A percentile compares a stretch with the other conserved stretches of the same genome.
Evolutionary conservation across 2,329 filamentous ascomycete species (phyloP).

Genomic region (Botrytis elliptica): DNA sequence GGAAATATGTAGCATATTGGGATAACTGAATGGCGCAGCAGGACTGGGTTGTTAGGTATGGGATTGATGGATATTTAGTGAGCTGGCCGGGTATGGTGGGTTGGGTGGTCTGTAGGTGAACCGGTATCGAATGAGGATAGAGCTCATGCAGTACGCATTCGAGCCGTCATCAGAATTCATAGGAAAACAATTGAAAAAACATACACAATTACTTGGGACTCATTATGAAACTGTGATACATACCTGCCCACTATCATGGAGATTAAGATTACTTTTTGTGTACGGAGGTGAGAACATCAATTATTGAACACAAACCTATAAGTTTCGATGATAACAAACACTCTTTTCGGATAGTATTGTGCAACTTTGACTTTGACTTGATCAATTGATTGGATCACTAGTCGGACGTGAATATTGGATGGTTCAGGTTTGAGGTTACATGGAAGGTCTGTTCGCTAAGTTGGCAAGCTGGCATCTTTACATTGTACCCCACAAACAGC

Average conservation of each 20-base stretch:
- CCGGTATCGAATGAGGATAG: slow-evolving; percentile 1
- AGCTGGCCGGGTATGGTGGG: background rate
- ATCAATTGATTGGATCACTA: background rate
- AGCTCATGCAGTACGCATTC: slow-evolving; percentile 18
- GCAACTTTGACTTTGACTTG: background rate
- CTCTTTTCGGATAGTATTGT: background rate
- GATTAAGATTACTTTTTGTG: background rate
- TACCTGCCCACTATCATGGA: background rate
- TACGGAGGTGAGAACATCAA: background rate
- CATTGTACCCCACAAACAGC: slow-evolving; percentile 17
- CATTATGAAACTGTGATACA: slow-evolving; percentile 5
- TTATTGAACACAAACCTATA: background rate
- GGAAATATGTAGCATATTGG: slow-evolving; percentile 22
- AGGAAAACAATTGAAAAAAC: background rate
- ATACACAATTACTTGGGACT: background rate
- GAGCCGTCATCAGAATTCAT: slow-evolving; percentile 9
- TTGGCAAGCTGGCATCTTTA: slow-evolving; percentile 31
- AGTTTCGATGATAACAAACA: background rate
- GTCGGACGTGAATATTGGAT: background rate
- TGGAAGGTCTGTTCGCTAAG: slow-evolving; percentile 21
- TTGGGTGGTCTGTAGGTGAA: background rate
- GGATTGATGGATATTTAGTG: background rate
- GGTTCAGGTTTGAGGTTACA: slow-evolving; percentile 7
- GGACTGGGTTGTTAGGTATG: slow-evolving; percentile 30
- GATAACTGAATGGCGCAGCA: slow-evolving; percentile 29